A percentile compares a stretch with the other conserved stretches of the same genome.
Evolutionary conservation across 169 alveolate species (phyloP).

Genomic region (Plasmodium ovale): DNA sequence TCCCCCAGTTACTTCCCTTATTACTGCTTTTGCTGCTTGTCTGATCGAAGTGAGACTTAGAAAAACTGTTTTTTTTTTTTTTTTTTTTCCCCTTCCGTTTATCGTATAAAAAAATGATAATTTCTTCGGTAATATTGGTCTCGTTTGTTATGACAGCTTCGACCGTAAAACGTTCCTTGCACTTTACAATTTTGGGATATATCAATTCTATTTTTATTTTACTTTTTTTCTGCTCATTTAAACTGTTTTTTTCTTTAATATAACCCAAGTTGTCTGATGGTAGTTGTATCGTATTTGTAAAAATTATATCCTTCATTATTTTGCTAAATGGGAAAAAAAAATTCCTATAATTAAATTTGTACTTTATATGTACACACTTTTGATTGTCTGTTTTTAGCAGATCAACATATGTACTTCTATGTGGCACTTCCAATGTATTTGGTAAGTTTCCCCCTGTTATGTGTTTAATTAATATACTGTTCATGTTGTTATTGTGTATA

Average conservation of each 20-base stretch:
- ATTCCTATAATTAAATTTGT: slow-evolving; percentile 20
- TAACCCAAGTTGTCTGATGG: slow-evolving; percentile 4
- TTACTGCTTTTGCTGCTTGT: not conserved
- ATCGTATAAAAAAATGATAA: slow-evolving; percentile 68
- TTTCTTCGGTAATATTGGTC: slow-evolving; percentile 69
- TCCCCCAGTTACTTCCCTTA: not conserved
- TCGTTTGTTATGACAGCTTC: slow-evolving; percentile 64
- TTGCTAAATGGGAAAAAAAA: slow-evolving; percentile 62
- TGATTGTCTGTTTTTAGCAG: slow-evolving; percentile 16
- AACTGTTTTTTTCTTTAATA: not conserved
- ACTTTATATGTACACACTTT: slow-evolving; percentile 6
- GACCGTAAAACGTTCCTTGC: slow-evolving; percentile 40
- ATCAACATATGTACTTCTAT: slow-evolving; percentile 52
- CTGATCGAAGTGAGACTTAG: not conserved
- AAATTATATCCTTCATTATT: slow-evolving; percentile 13
- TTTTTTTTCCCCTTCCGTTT: not conserved
- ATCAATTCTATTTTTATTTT: slow-evolving; percentile 51
- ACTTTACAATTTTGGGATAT: slow-evolving; percentile 60
- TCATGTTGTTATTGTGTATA: slow-evolving; percentile 36
- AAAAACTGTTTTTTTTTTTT: not conserved
- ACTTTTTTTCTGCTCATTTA: slow-evolving; percentile 40
- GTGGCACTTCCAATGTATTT: not conserved
- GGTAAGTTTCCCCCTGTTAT: not conserved
- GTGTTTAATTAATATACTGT: slow-evolving; percentile 20
- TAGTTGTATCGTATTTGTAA: slow-evolving; percentile 7